Evolutionary conservation across 257 asterid genomes (phyloP), one percentile per base, ranked within the genome.

Genomic region (Phtheirospermum japonicum): DNA sequence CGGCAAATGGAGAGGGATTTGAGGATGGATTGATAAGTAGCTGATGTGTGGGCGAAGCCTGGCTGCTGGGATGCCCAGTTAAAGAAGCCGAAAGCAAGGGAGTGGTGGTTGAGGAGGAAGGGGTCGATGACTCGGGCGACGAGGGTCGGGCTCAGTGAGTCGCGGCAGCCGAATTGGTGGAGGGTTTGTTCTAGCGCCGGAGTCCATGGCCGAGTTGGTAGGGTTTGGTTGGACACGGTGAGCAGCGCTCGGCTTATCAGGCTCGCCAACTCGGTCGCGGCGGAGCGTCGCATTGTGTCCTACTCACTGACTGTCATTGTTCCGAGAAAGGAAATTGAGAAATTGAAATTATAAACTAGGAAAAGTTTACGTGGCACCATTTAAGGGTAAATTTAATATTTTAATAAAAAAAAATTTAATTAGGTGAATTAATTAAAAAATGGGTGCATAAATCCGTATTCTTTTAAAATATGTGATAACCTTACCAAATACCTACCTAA

Each of bases 31-130:
- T 79, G 85, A 33, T 82, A 91, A 26, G 98, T 73, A 61, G 71
- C 72, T 36, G 92, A 56, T 43, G 81, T 76, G 75, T 91, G 98
- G 19, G 79, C 72, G 77, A 82, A 91, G 13, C 86, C 87, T 8
- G 96, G 98, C 51, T 88, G 98, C 71, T 91, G 98, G 55, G 98
- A 75, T 2, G 95, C 94, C 98, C 98, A 91, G 73, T 88, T 82
- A 82, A 91, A 88, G 89, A 91, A 91, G 56, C 98, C 98, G 52
- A 78, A 67, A 14, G 95, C 96, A 43, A 91, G 88, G 14, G 87
- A 74, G 67, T 75, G 89, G 63, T 88, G 88, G 75, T 82, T 77
- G 71, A 82, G 84, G 72, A 91, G 96, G 76, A 71, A 79, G 0
- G 96, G 95, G 64, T 91, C 95, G 80, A 91, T 86, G 60, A 88